Conservation (phyloP, 169 alveolate species). For the Plasmodium gaboni region DNA sequence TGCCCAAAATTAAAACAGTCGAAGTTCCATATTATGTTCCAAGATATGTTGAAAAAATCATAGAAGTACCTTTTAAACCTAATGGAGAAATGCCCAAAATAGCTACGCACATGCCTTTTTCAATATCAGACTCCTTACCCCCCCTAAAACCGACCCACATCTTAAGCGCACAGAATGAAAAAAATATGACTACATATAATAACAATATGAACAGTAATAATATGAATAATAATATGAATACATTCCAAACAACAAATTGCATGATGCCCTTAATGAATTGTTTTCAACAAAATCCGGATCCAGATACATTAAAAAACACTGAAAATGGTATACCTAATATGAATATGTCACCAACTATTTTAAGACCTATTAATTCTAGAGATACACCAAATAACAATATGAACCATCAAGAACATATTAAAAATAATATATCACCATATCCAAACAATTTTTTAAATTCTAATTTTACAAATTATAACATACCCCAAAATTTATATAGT, state of each 20-base stretch:
- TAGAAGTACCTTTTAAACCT: conserved; percentile 89
- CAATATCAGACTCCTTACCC: conserved; percentile 74
- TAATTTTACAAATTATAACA: conserved; percentile 11
- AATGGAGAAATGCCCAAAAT: conserved; percentile 78
- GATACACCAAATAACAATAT: conserved; percentile 9
- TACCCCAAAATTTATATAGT: conserved; percentile 22
- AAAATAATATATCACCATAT: neutral
- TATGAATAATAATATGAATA: no score
- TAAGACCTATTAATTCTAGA: conserved; percentile 30
- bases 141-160: conserved; percentile 76
- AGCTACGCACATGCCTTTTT: conserved; percentile 73
- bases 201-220: conserved; percentile 5
- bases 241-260: conserved; percentile 38
- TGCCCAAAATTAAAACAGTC: conserved; percentile 88
- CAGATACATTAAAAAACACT: conserved; percentile 4
- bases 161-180: conserved; percentile 40
- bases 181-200: conserved; percentile 19
- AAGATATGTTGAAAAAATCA: conserved; percentile 88
- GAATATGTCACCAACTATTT: conserved; percentile 29
- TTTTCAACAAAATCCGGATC: conserved; percentile 8
- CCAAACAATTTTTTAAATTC: conserved; percentile 11
- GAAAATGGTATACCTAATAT: conserved; percentile 7
- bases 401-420: neutral
- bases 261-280: conserved; percentile 63
- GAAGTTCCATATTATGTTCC: conserved; percentile 91